Evolutionary conservation across 768 basidiomycete genomes (phyloP).

Genomic region (Podaxis sp.): DNA sequence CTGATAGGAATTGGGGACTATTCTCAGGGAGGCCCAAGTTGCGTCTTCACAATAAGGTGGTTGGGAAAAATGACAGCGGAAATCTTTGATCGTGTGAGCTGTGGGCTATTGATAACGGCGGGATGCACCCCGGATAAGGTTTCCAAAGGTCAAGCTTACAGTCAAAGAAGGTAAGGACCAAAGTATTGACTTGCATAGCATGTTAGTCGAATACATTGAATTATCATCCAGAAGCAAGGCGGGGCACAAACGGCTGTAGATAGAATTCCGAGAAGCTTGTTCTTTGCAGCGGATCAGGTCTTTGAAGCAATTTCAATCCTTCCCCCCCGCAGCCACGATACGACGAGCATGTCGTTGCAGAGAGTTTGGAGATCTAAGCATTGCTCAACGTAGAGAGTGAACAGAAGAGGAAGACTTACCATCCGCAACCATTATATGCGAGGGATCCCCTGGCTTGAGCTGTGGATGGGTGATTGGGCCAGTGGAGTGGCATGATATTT

Average conservation of each 20-base stretch:
- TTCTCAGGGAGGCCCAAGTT: background rate
- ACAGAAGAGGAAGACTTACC: background rate
- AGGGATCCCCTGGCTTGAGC: background rate
- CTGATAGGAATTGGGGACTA: background rate
- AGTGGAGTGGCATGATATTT: background rate
- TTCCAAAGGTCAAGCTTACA: background rate
- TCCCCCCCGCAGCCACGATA: background rate
- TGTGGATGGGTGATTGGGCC: background rate
- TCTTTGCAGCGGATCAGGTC: background rate
- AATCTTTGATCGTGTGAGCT: background rate
- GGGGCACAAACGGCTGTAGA: background rate
- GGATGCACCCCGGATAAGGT: background rate
- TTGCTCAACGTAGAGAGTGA: background rate
- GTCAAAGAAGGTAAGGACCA: slow-evolving; percentile 25
- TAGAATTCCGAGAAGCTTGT: background rate
- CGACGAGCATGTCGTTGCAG: background rate
- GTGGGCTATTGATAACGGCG: background rate
- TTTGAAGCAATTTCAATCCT: slow-evolving; percentile 2
- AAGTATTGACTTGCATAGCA: slow-evolving; percentile 36
- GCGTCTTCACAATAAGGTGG: background rate
- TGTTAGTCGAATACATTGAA: slow-evolving; percentile 26
- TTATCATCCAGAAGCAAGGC: background rate
- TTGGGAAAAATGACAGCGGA: background rate
- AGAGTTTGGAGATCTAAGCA: background rate
- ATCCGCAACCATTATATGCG: background rate